These are phyloP conservation scores for Pseudotulostoma volvatum DNA, from an alignment of 495 filamentous ascomycete genomes.

Conservation along the genomic window DNA sequence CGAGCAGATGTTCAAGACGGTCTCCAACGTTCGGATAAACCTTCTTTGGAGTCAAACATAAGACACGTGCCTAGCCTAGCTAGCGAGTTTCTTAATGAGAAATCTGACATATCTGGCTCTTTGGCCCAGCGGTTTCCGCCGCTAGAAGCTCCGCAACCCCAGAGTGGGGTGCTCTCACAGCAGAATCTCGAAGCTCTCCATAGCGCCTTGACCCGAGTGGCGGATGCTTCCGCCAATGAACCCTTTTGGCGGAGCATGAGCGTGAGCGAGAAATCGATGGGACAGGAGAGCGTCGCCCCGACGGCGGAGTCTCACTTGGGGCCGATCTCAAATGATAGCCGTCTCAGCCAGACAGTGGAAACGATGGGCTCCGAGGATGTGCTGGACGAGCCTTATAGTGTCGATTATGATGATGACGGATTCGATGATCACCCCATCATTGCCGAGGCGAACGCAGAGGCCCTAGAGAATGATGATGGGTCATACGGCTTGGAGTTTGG, in stretches of 20 bases:
- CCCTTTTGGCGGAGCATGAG: conserved; percentile 44
- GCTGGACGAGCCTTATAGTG: conserved; percentile 41
- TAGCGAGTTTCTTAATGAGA: conserved; percentile 18
- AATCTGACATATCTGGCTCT: conserved; percentile 6
- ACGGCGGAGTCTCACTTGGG: conserved; percentile 34
- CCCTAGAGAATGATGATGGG: conserved; percentile 81
- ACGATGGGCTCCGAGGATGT: conserved; percentile 23
- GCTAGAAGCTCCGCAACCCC: conserved; percentile 15
- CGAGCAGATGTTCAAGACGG: conserved; percentile 3
- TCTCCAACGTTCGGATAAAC: conserved; percentile 16
- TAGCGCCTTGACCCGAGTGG: conserved; percentile 63
- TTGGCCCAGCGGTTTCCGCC: conserved; percentile 16
- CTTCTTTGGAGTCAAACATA: conserved; percentile 10
- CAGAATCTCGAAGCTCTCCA: conserved; percentile 59
- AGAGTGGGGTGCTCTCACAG: conserved; percentile 31
- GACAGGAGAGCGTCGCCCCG: conserved; percentile 19
- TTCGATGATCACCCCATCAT: conserved; percentile 78
- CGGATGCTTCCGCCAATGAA: conserved; percentile 53
- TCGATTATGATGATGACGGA: conserved; percentile 41
- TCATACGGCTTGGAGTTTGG: conserved; percentile 96
- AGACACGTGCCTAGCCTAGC: conserved; percentile 26
- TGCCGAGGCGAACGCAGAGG: conserved; percentile 87
- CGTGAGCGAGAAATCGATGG: conserved; percentile 22
- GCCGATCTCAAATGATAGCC: conserved; percentile 29
- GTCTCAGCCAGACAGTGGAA: conserved; percentile 26